Percentiles rank a stretch among this genome's conserved stretches.
These are phyloP conservation scores for Mycocentrospora acerina DNA, from an alignment of 2,329 filamentous ascomycete genomes.

Conservation along the genomic window DNA sequence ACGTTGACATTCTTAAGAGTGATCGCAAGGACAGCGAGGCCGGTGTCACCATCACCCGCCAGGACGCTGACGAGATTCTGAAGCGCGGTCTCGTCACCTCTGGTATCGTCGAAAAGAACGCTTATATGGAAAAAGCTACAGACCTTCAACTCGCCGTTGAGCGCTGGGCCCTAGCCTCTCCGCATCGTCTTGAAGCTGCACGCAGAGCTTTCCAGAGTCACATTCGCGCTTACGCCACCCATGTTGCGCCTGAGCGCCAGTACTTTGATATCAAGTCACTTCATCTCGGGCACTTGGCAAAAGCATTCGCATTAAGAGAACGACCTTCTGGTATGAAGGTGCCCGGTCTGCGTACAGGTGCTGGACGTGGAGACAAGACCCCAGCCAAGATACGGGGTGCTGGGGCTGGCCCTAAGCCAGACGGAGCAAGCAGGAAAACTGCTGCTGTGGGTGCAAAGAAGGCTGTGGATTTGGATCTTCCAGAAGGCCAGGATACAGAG, in stretches of 20 bases:
- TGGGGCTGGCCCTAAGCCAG: constrained; percentile 18
- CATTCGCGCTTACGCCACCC: constrained; percentile 91
- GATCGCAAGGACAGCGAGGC: constrained; percentile 65
- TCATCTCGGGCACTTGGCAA: constrained; percentile 90
- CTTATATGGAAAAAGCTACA: constrained; percentile 68
- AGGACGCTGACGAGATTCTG: constrained; percentile 66
- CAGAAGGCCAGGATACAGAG: constrained; percentile 52
- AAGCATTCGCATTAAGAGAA: constrained; percentile 88
- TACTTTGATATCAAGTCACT: constrained; percentile 92
- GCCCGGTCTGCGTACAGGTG: constrained; percentile 52
- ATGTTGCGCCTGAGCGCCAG: constrained; percentile 77
- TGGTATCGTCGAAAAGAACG: constrained; percentile 44
- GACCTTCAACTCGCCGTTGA: constrained; percentile 68
- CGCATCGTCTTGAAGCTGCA: constrained; percentile 74
- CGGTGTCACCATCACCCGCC: constrained; percentile 57
- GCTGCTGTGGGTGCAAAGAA: constrained; percentile 26
- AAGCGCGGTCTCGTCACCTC: constrained; percentile 61
- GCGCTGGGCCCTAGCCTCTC: constrained; percentile 64
- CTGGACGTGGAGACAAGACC: constrained; percentile 31
- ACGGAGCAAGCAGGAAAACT: constrained; percentile 41
- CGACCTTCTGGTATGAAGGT: constrained; percentile 76
- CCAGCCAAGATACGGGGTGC: constrained; percentile 46
- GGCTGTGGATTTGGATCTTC: constrained; percentile 30
- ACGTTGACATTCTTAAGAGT: constrained; percentile 75
- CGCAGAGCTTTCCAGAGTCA: constrained; percentile 88